Percentiles rank a stretch among this genome's conserved stretches.
phyloP scores from a whole-genome alignment of 75 land plant species.

The Pseudotsuga menziesii region DNA sequence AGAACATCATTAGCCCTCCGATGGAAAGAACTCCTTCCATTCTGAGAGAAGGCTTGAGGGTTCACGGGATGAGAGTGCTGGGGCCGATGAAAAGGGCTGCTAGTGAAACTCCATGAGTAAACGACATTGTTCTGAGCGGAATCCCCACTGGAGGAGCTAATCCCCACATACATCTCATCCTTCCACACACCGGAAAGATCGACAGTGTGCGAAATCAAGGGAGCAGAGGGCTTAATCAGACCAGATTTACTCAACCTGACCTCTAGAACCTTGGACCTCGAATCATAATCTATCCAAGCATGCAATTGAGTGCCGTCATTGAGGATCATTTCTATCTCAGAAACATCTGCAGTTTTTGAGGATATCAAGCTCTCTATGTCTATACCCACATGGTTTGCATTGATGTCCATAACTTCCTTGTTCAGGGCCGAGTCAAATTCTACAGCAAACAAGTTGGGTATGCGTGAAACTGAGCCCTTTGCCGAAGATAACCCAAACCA shows the following conservation, averaged over 20 bases:
- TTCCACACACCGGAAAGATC: conserved; percentile 45
- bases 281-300: conserved; percentile 74
- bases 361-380: conserved; percentile 42
- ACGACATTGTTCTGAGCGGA: conserved; percentile 31
- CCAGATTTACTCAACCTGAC: conserved; percentile 45
- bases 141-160: conserved; percentile 55
- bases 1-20: conserved; percentile 11
- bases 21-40: neutral
- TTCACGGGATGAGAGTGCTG: conserved; percentile 51
- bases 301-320: conserved; percentile 37
- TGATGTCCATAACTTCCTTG: conserved; percentile 23
- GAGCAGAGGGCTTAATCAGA: conserved; percentile 23
- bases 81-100: conserved; percentile 19
- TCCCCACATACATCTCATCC: conserved; percentile 61
- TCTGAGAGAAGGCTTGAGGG: conserved; percentile 17
- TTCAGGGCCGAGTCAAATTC: conserved; percentile 38
- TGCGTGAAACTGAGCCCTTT: neutral
- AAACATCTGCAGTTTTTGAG: conserved; percentile 25
- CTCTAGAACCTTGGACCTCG: conserved; percentile 37
- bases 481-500: conserved; percentile 35
- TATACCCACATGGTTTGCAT: conserved; percentile 45
- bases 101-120: conserved; percentile 63
- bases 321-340: conserved; percentile 25
- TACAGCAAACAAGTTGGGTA: conserved; percentile 30
- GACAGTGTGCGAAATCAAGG: conserved; percentile 38